Base-by-base conservation (phyloP, 2,329 filamentous ascomycete genomes). In the Leptographium wingfieldii region DNA sequence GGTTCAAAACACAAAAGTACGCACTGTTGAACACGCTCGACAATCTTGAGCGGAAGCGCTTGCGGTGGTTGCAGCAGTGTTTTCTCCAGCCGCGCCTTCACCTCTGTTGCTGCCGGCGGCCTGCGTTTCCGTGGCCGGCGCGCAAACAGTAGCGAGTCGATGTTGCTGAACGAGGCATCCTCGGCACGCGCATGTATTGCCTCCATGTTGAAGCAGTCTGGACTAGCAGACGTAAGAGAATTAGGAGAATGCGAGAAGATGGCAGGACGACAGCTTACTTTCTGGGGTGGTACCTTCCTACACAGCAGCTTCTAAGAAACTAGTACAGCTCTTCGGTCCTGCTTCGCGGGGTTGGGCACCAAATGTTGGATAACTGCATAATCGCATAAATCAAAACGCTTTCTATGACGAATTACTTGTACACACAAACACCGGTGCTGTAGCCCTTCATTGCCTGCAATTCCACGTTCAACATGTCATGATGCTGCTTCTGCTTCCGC, bases 11-110 rank as follows among this genome's bases (percentile, higher is more conserved):
- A 57, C 25, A 14, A 5, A 38, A 5, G 27, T 1, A 54, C 74
- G 61, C 72, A 84, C 79, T 92, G 90, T 73, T 99, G 94, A 52
- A 97, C 74, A 59, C 83, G 82, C 71, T 96, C 91, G 61, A 99
- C 81, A 91, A 94, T 97, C 68, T 87, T 85, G 5, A 83, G 77
- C 40, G 86, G 90, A 74, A 99, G 96, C 2, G 81, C 80, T 5
- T 84, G 80, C 1, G 90, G 89, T 0, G 94, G 92, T 2, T 83
- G 84, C 31, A 99, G 77, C 68, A 92, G 94, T 55, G 88, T 84
- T 59, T 80, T 69, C 73, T 95, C 90, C 5, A 97, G 80, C 62
- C 84, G 79, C 54, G 76, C 75, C 72, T 89, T 89, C 62, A 92
- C 75, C 38, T 80, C 77, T 7, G 52, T 16, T 6, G 48, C 49